Evolutionary conservation across 2,329 filamentous ascomycete species (phyloP), one percentile per base, ranked within the genome.

Genomic region (Metarhizium album): DNA sequence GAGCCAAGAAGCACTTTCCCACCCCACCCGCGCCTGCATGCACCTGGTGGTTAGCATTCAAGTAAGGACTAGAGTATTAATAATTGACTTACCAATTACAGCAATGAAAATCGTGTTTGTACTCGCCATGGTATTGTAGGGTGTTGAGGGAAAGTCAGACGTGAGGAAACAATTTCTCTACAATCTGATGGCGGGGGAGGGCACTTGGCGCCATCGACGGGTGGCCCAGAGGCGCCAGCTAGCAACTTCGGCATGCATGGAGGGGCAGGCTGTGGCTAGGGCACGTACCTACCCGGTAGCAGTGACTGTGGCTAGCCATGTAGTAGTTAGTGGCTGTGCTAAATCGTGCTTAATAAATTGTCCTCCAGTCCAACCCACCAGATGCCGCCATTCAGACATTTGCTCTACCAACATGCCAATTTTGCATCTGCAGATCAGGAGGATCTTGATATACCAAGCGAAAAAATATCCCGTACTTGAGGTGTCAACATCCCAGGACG

Each of bases 1-100:
- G 93, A 58, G 76, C 75, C 56, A 97, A 80, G 75, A 97, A 96
- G 71, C 82, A 82, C 70, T 90, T 90, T 63, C 93, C 93, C 55
- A 97, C 93, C 57, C 91, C 91, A 59, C 93, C 93, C 60, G 86
- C 87, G 63, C 93, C 90, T 94, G 63, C 51, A 20, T 38, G 42
- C 27, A 9, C n/a, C 4, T 33, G 35, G 45, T 27, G n/a, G 8
- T 29, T 35, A 11, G 20, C 23, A 11, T 14, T 33, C 22, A 20
- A 11, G 24, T 38, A 18, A 2, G 3, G 24, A 43, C 40, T 43
- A 43, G 9, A 16, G 11, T 43, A 24, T 23, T 11, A n/a, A n/a
- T 37, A 33, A 27, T 35, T 24, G 48, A 55, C 57, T 45, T 69
- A 75, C 73, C 73, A 55, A 79, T 77, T 35, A 79, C 67, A 60